Percentiles rank a stretch among this genome's conserved stretches.
phyloP scores from a whole-genome alignment of 1,139 yeast species.

The Eremothecium cymbalariae region DNA sequence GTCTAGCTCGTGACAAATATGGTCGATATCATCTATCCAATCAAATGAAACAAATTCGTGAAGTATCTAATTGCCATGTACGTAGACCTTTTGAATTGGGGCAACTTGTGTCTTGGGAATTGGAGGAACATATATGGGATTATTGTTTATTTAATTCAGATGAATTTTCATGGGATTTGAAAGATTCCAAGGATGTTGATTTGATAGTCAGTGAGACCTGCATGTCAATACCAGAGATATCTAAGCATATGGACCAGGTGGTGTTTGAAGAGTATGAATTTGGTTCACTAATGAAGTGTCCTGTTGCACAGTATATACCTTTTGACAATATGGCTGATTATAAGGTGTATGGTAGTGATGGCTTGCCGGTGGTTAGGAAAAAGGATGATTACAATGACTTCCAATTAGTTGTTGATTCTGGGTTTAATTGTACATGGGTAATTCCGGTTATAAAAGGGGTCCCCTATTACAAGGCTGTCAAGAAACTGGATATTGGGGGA shows the following conservation, averaged over 20 bases:
- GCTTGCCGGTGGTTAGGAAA: constrained; percentile 6
- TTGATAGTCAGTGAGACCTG: constrained; percentile 55
- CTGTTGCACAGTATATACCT: constrained; percentile 64
- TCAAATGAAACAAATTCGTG: constrained; percentile 53
- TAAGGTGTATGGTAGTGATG: constrained; percentile 12
- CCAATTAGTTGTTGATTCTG: constrained; percentile 76
- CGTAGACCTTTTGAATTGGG: constrained; percentile 85
- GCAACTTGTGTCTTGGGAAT: constrained; percentile 85
- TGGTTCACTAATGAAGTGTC: constrained; percentile 39
- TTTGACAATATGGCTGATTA: constrained; percentile 22
- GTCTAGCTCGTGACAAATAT: constrained; percentile 68
- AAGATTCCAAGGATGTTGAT: constrained; percentile 31
- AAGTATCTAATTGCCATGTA: constrained; percentile 66
- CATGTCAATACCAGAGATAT: constrained; percentile 71
- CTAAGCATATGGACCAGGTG: constrained; percentile 82
- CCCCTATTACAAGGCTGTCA: constrained; percentile 70
- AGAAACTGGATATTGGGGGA: constrained; percentile 70
- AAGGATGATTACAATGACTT: constrained; percentile 44
- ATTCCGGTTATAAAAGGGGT: constrained; percentile 77
- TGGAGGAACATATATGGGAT: constrained; percentile 93
- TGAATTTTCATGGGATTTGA: constrained; percentile 27
- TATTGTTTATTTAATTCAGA: constrained; percentile 44
- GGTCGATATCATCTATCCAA: constrained; percentile 70
- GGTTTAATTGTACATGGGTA: constrained; percentile 81
- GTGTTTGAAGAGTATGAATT: constrained; percentile 92